Evolutionary conservation across 345 rosid species (phyloP).

Genomic region (Hibiscus tridactylites): DNA sequence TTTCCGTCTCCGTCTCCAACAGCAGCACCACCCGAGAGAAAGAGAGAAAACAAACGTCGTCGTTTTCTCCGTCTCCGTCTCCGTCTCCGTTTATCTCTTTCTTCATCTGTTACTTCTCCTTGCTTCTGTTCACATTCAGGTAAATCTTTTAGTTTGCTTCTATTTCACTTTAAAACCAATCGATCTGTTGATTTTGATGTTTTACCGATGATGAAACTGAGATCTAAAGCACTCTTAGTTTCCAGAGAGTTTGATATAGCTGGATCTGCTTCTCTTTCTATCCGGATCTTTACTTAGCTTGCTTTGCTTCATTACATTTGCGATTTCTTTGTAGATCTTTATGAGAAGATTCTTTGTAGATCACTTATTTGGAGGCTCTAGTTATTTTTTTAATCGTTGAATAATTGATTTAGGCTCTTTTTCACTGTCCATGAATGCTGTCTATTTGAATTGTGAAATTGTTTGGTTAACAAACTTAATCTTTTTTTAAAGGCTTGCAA

Average conservation of each 20-base stretch:
- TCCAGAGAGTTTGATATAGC: neutral
- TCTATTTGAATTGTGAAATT: neutral
- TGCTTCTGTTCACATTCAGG: neutral
- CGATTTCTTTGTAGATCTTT: neutral
- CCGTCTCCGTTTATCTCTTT: neutral
- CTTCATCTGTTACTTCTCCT: neutral
- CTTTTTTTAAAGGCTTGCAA: neutral
- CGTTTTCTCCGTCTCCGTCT: conserved; percentile 5
- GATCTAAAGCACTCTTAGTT: conserved; percentile 15
- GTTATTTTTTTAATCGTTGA: neutral
- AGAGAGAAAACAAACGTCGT: conserved; percentile 1
- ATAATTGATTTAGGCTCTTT: neutral
- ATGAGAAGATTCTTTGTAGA: neutral
- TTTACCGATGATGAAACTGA: conserved; percentile 7
- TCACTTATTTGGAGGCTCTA: neutral
- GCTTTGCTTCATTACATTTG: neutral
- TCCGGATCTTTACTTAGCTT: neutral
- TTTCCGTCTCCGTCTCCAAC: neutral
- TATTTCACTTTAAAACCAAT: neutral
- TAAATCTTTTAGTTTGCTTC: neutral
- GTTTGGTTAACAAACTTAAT: neutral
- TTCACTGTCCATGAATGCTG: neutral
- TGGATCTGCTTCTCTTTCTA: neutral
- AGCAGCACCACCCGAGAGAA: neutral
- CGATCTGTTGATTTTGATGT: conserved; percentile 15